phyloP scores from a whole-genome alignment of 2,329 filamentous ascomycete genomes.

The Xylariaceae sp. region DNA sequence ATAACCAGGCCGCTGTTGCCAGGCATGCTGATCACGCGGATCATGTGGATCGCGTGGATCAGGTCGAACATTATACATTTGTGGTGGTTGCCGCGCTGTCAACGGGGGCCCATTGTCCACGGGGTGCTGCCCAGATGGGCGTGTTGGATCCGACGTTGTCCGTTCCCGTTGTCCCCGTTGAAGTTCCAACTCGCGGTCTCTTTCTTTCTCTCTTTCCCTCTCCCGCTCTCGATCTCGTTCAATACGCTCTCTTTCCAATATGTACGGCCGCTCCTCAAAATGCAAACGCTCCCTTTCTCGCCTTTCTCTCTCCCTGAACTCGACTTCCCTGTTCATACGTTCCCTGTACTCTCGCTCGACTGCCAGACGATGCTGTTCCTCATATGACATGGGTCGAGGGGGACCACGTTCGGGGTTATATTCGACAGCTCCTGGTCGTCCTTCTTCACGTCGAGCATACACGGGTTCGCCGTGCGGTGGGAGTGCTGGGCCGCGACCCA shows the following conservation, averaged over 20 bases:
- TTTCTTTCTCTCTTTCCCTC: slow-evolving; percentile 24
- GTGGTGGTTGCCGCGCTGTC: slow-evolving; percentile 32
- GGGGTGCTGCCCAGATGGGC: slow-evolving; percentile 41
- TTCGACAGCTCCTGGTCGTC: slow-evolving; percentile 38
- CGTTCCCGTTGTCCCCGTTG: slow-evolving; percentile 37
- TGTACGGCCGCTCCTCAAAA: slow-evolving; percentile 33
- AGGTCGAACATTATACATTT: slow-evolving; percentile 35
- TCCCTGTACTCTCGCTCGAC: slow-evolving; percentile 38
- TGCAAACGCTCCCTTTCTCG: slow-evolving; percentile 35
- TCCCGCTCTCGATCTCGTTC: slow-evolving; percentile 33
- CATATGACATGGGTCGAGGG: slow-evolving; percentile 42
- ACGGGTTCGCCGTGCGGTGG: slow-evolving; percentile 33
- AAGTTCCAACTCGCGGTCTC: slow-evolving; percentile 23
- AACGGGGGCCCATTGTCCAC: slow-evolving; percentile 42
- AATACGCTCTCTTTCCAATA: slow-evolving; percentile 13
- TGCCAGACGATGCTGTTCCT: slow-evolving; percentile 48
- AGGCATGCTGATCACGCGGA: slow-evolving; percentile 26
- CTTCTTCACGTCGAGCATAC: slow-evolving; percentile 48
- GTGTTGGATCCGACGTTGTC: slow-evolving; percentile 46
- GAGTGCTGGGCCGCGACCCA: slow-evolving; percentile 36
- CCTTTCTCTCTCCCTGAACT: slow-evolving; percentile 44
- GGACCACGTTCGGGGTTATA: slow-evolving; percentile 50
- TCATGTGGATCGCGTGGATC: slow-evolving; percentile 26
- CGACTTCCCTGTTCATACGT: slow-evolving; percentile 35
- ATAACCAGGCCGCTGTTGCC: slow-evolving; percentile 37